Conservation (phyloP, 345 rosid genomes). For the Heritiera fomes region DNA sequence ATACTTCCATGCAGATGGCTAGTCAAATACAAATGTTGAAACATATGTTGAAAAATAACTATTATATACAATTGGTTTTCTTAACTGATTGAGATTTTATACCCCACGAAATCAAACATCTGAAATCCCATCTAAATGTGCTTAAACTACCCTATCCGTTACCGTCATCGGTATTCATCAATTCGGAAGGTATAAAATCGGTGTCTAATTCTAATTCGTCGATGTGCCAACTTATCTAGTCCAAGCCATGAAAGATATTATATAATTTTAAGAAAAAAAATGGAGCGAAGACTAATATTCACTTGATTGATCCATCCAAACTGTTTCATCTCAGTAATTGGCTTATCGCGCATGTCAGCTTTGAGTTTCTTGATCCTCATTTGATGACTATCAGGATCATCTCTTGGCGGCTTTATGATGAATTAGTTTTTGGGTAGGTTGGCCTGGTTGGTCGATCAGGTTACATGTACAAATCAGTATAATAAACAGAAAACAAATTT, state of each 20-base stretch:
- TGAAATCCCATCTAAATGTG: conserved; percentile 35
- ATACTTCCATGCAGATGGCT: conserved; percentile 49
- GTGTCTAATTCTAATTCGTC: conserved; percentile 28
- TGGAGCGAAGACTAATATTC: background rate
- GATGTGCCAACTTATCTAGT: conserved; percentile 21
- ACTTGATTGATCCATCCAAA: conserved; percentile 20
- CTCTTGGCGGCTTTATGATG: background rate
- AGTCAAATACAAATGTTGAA: conserved; percentile 48
- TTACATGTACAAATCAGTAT: conserved; percentile 17
- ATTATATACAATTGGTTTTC: conserved; percentile 20
- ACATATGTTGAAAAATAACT: conserved; percentile 12
- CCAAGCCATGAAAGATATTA: background rate
- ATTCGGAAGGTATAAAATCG: conserved; percentile 31
- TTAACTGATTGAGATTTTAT: conserved; percentile 55
- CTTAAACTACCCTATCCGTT: conserved; percentile 34
- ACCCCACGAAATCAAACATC: conserved; percentile 54
- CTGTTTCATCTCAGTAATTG: conserved; percentile 2
- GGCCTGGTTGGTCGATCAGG: conserved; percentile 17
- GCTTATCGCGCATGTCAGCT: background rate
- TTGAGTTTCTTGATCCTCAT: background rate
- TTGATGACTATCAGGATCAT: background rate
- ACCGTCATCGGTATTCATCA: conserved; percentile 24
- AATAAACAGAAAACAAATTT: background rate
- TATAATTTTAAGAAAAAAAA: background rate
- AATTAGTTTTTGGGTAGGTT: conserved; percentile 20